Base-by-base conservation (phyloP, 1,284 basidiomycete genomes). In the Papiliotrema nemorosa region DNA sequence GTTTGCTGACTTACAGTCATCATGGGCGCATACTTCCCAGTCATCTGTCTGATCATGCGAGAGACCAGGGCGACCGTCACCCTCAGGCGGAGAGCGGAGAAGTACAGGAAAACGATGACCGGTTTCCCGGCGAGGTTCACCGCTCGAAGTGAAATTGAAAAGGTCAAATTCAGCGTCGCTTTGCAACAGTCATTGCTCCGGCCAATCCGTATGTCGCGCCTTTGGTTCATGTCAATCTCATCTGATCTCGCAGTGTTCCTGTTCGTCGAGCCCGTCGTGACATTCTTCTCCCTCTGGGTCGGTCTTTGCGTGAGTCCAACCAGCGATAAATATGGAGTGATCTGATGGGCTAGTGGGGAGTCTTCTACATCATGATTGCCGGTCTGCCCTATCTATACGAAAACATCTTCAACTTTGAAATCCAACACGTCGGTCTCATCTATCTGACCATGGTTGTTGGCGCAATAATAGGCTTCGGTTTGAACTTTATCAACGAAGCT, bases 231-330 rank as follows among this genome's bases (percentile, higher is more conserved):
- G 9, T 9, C 29, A 3, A 21, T n/a, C 5, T 22, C 10, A 3
- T n/a, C 24, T 41, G 39, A 21, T 16, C 10, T n/a, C 14, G 7
- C 47, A 84, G 81, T 80, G 54, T 76, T 89, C 44, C 70, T 89
- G 47, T 49, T 82, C 33, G 87, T 86, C 0, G 89, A 92, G 62
- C 87, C 86, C 0, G 79, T 88, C 29, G 87, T 90, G 1, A 75
- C 80, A 9, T 81, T 82, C 57, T 85, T 90, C 69, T 85, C 84
- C 53, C 55, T 87, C 16, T 90, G 87, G 87, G 74, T 84, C 43
- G 85, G 84, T 1, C 83, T 87, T 52, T 80, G 80, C 1, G 63
- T 66, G 36, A 57, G 62, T 52, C 22, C n/a, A 3, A 21, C 13
- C 39, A 3, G 18, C 10, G 12, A 16, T 18, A 22, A n/a, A 24